Base-by-base conservation (phyloP, 352 stramenopile genomes). In the Globisporangium nagaii region DNA sequence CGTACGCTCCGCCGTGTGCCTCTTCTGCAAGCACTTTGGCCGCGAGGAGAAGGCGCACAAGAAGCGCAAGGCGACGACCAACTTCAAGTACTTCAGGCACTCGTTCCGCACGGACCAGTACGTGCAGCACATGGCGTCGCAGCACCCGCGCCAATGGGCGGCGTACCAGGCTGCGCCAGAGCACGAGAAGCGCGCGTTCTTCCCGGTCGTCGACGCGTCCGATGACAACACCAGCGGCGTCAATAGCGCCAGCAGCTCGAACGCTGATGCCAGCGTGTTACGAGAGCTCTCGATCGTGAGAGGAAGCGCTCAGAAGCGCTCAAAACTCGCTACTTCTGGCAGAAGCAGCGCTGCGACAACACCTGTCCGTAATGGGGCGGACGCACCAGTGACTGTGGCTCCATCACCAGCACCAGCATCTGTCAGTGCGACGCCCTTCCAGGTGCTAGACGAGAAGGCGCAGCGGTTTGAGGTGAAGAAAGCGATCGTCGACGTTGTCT, bases 41-140 rank as follows among this genome's bases (percentile, higher is more conserved):
- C 78, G 78, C 34, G 75, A 88, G 39, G 63, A 79, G 58, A 66
- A 65, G n/a, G 54, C 63, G 4, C 70, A 77, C 25, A 68, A 68
- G n/a, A 76, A 86, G 61, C 75, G 75, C 10, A 68, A 70, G 27
- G 73, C 65, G 24, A 86, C 71, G 17, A 73, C 68, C 52, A 88
- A 85, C 47, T 53, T 84, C 61, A 85, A 86, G 53, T 86, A 82
- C 58, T 88, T 86, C 49, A 77, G 77, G 25, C 65, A 68, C 37
- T 68, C 66, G 7, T 88, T 86, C 56, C 71, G 78, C 46, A 86
- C 78, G 32, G 75, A 88, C 59, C 78, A 86, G 66, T 88, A 86
- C 64, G 36, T 81, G 58, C 78, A 88, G 59, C 78, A 88, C 73
- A 63, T 84, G 47, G 47, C 68, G n/a, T 60, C 80, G 41, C 76